These are phyloP conservation scores for Penicillium sclerotiorum DNA, from an alignment of 2,329 filamentous ascomycete genomes.

Conservation along the genomic window DNA sequence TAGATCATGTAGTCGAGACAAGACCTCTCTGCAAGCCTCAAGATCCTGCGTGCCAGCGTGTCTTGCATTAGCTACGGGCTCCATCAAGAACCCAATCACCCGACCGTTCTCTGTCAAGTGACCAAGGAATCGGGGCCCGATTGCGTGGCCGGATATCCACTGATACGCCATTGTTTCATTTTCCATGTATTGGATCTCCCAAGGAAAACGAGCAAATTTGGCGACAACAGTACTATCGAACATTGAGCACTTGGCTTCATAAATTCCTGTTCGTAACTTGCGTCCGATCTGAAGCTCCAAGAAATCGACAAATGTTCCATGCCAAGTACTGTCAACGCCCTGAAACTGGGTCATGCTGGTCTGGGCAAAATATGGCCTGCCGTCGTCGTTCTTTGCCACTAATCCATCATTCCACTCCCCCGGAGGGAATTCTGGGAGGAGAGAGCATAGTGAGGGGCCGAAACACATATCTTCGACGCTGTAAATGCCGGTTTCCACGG, in stretches of 20 bases:
- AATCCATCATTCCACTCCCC: slow-evolving; percentile 38
- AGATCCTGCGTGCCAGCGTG: slow-evolving; percentile 28
- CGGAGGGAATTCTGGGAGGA: slow-evolving; percentile 25
- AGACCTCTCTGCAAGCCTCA: slow-evolving; percentile 18
- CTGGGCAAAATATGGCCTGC: slow-evolving; percentile 24
- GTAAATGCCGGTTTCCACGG: slow-evolving; percentile 29
- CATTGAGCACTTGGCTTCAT: slow-evolving; percentile 22
- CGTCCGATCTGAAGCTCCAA: slow-evolving; percentile 19
- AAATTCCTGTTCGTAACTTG: slow-evolving; percentile 28
- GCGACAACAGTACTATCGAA: slow-evolving; percentile 28
- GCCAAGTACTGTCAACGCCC: slow-evolving; percentile 25
- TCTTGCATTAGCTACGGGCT: slow-evolving; percentile 27
- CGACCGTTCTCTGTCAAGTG: slow-evolving; percentile 43
- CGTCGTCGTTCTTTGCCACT: slow-evolving; percentile 19
- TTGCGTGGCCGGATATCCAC: slow-evolving; percentile 37
- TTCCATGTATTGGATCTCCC: slow-evolving; percentile 41
- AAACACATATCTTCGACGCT: slow-evolving; percentile 33
- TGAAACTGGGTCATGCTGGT: slow-evolving; percentile 21
- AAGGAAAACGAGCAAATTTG: slow-evolving; percentile 44
- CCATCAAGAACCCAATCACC: slow-evolving; percentile 46
- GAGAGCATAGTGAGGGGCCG: slow-evolving; percentile 25
- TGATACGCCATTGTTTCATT: slow-evolving; percentile 43
- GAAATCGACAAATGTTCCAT: slow-evolving; percentile 25
- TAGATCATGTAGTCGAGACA: slow-evolving; percentile 28
- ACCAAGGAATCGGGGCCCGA: slow-evolving; percentile 44